Evolutionary conservation across 1,284 basidiomycete genomes (phyloP).

Genomic region (Mycosarcoma mackinlayi): DNA sequence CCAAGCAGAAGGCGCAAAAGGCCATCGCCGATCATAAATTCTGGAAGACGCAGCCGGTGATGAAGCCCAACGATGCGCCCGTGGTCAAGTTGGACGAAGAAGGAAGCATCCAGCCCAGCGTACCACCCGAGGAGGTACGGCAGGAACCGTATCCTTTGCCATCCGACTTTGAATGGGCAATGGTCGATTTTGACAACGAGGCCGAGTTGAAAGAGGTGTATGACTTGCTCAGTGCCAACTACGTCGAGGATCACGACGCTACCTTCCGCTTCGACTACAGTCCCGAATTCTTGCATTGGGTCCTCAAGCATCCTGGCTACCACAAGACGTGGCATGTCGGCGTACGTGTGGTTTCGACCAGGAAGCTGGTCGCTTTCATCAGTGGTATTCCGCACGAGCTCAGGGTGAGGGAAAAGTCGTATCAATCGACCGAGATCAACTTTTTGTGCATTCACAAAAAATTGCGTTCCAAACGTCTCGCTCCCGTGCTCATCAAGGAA

Average conservation of each 20-base stretch:
- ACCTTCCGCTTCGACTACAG: conserved; percentile 96
- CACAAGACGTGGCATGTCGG: conserved; percentile 94
- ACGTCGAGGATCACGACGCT: conserved; percentile 96
- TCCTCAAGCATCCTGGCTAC: conserved; percentile 92
- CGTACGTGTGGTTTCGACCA: conserved; percentile 83
- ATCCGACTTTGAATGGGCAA: conserved; percentile 92
- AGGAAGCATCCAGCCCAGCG: conserved; percentile 88
- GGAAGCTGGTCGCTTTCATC: conserved; percentile 96
- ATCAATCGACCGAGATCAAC: conserved; percentile 82
- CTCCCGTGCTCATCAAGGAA: conserved; percentile 97
- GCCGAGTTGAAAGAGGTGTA: conserved; percentile 88
- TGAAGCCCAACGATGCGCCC: conserved; percentile 75
- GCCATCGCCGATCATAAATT: conserved; percentile 65
- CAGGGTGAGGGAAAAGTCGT: conserved; percentile 55
- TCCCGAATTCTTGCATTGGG: conserved; percentile 95
- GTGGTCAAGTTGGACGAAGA: conserved; percentile 70
- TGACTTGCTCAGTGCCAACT: conserved; percentile 89
- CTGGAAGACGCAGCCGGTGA: conserved; percentile 77
- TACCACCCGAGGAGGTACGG: conserved; percentile 80
- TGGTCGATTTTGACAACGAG: conserved; percentile 82
- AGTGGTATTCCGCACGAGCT: conserved; percentile 81
- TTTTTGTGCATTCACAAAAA: conserved; percentile 99
- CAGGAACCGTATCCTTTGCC: conserved; percentile 89
- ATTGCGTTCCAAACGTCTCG: conserved; percentile 90
- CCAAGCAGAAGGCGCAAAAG: conserved; percentile 54